Conservation (phyloP, 148 eudicot genomes). For the Polygonum aviculare region DNA sequence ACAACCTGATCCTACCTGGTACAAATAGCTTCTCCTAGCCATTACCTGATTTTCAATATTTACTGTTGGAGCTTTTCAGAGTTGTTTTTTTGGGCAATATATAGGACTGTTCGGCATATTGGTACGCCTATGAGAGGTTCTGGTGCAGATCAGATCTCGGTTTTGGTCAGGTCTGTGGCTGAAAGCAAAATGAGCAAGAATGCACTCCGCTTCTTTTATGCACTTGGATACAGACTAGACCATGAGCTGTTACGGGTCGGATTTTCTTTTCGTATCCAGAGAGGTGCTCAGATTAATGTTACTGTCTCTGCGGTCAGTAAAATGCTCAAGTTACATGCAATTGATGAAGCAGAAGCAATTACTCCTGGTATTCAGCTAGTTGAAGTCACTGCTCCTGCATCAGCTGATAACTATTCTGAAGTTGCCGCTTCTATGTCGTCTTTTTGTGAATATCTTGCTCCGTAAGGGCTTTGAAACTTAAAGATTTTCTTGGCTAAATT, state of each 20-base stretch:
- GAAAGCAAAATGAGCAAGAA: constrained; percentile 94
- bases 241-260: constrained; percentile 82
- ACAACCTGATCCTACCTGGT: constrained; percentile 93
- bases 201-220: constrained; percentile 67
- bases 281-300: constrained; percentile 79
- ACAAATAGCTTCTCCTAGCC: constrained; percentile 6
- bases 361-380: constrained; percentile 90
- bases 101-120: constrained; percentile 79
- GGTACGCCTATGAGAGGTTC: constrained; percentile 95
- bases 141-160: constrained; percentile 87
- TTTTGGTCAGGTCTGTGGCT: constrained; percentile 63
- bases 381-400: constrained; percentile 90
- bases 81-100: not conserved
- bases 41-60: not conserved
- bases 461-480: constrained; percentile 40
- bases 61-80: not conserved
- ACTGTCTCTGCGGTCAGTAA: constrained; percentile 77
- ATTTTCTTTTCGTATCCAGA: constrained; percentile 56
- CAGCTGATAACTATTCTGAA: constrained; percentile 73
- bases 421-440: constrained; percentile 77
- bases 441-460: constrained; percentile 94
- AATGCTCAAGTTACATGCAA: constrained; percentile 73
- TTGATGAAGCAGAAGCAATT: constrained; percentile 72
- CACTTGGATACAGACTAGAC: constrained; percentile 82
- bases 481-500: not conserved